These are phyloP conservation scores for Lachnellula cervina DNA, from an alignment of 2,329 filamentous ascomycete species.

Conservation along the genomic window DNA sequence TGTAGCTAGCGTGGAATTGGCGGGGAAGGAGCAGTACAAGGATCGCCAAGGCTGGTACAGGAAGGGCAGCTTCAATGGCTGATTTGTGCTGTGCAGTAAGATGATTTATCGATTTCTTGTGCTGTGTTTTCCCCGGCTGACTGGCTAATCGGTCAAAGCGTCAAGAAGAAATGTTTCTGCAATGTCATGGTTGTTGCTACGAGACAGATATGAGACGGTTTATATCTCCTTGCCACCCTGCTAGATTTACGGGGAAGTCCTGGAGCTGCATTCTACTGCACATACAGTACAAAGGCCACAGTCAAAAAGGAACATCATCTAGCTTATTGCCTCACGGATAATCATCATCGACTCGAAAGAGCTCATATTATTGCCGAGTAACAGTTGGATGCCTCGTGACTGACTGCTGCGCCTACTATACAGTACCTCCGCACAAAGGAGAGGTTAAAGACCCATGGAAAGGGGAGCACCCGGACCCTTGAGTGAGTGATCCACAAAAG, in stretches of 20 bases:
- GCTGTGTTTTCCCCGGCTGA: not conserved
- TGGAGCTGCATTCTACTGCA: not conserved
- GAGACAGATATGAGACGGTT: constrained; percentile 7
- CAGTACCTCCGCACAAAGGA: too few relatives aligned
- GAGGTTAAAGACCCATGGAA: too few relatives aligned
- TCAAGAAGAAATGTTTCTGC: not conserved
- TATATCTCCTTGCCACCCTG: not conserved
- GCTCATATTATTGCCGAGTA: not conserved
- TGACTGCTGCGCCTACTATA: not conserved
- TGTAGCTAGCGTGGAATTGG: not conserved
- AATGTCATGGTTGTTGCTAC: not conserved
- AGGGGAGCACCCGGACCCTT: not conserved
- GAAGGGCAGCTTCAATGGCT: not conserved
- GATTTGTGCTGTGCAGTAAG: not conserved
- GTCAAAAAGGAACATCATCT: not conserved
- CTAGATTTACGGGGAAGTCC: not conserved
- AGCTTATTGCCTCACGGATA: not conserved
- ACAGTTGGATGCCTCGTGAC: not conserved
- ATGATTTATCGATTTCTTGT: not conserved
- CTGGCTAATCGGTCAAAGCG: not conserved
- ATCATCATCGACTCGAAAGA: too few relatives aligned
- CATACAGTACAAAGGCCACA: too few relatives aligned
- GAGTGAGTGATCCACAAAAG: constrained; percentile 16
- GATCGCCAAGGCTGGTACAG: not conserved
- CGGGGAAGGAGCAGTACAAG: not conserved